Base-by-base conservation (phyloP, 371 early-diverging fungal species). In the Syncephalastrum sp. region DNA sequence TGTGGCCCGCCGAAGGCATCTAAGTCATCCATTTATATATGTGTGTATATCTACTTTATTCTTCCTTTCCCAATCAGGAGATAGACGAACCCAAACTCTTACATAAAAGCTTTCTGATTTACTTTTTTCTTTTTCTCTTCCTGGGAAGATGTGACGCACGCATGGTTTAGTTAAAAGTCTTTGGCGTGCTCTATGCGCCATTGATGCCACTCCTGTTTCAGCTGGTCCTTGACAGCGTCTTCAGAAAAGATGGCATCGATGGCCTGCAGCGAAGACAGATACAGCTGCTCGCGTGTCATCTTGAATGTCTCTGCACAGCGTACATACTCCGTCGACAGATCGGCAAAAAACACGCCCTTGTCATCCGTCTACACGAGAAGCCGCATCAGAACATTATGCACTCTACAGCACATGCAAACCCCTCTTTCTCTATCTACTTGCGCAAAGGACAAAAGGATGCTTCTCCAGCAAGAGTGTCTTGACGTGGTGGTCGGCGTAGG, bases 1-100 rank as follows among this genome's bases (percentile, higher is more conserved):
- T 89, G 84, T 88, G 86, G 85, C 89, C 91, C 6, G 65, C 75
- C 5, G 78, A 86, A 59, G 91, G 91, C 6, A 69, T 91, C 47
- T 82, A 71, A 49, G 38, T 12, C 38, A 10, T 29, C 29, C 4
- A 29, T 29, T 6, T 29, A 29, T 33, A 27, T 5, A 27, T 27
- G 7, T 33, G 12, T 33, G 10, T 33, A 33, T 33, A 5, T 33
- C 10, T 33, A 33, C 38, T 33, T 33, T 33, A 33, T 33, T 33
- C 10, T 33, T 33, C 8, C 38, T 33, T 33, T 10, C 5, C 5
- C 38, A 33, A 33, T 33, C 38, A 33, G 38, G 8, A 33, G 8
- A 33, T 33, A 33, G 38, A 33, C 38, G 2, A 10, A 10, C 38
- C 6, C 0, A 33, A 8, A 6, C 38, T 8, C 38, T 8, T 10